Evolutionary conservation across 192 early-diverging fungal species (phyloP).

Genomic region (Backusella tarrabulga): DNA sequence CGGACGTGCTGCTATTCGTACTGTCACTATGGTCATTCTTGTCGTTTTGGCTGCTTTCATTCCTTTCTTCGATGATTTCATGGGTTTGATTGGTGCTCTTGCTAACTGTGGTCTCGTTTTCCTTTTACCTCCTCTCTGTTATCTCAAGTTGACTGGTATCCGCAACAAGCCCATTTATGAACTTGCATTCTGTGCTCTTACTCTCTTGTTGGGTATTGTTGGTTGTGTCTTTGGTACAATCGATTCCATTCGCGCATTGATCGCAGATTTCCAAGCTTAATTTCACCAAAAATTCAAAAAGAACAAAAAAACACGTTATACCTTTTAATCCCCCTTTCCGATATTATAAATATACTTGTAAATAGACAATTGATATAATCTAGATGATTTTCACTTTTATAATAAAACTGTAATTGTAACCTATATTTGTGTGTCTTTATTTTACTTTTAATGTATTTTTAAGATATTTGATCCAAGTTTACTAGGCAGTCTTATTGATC

Average conservation of each 20-base stretch:
- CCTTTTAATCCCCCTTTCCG: neutral
- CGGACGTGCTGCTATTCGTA: slow-evolving; percentile 58
- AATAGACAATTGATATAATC: neutral
- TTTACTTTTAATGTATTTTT: neutral
- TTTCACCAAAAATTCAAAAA: neutral
- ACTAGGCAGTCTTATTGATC: neutral
- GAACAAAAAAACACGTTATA: neutral
- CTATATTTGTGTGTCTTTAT: neutral
- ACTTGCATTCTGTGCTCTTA: slow-evolving; percentile 53
- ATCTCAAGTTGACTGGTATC: slow-evolving; percentile 68
- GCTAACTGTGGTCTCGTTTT: slow-evolving; percentile 82
- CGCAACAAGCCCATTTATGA: slow-evolving; percentile 41
- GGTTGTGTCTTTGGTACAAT: slow-evolving; percentile 63
- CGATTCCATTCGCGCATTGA: slow-evolving; percentile 63
- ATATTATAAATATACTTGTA: slow-evolving; percentile 6
- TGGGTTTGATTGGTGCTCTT: slow-evolving; percentile 77
- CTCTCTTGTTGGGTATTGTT: slow-evolving; percentile 62
- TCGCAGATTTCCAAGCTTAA: slow-evolving; percentile 23
- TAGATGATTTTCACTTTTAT: neutral
- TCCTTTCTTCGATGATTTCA: slow-evolving; percentile 79
- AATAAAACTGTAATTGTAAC: neutral
- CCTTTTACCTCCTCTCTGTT: slow-evolving; percentile 78
- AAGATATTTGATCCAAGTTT: neutral
- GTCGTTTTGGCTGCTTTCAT: slow-evolving; percentile 62
- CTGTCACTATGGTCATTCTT: slow-evolving; percentile 54